These are phyloP conservation scores for Ceratocystis cacaofunesta DNA, from an alignment of 2,329 filamentous ascomycete genomes.

Conservation along the genomic window DNA sequence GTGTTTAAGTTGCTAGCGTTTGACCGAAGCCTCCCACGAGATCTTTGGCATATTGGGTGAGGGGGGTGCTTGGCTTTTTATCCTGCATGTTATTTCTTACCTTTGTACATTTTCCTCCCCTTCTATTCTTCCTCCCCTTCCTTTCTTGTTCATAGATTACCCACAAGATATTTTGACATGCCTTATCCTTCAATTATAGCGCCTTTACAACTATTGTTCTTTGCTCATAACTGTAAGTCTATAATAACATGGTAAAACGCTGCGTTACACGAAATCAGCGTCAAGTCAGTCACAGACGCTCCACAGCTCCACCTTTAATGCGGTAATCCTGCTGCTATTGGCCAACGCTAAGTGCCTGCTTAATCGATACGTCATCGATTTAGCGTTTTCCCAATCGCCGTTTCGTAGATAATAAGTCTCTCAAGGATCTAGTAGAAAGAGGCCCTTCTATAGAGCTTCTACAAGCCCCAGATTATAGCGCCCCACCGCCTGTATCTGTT, in stretches of 20 bases:
- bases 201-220: not conserved
- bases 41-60: not conserved
- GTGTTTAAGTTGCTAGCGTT: not conserved
- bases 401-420: not conserved
- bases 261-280: not conserved
- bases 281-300: not conserved
- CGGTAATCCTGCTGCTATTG: not conserved
- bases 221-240: not conserved
- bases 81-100: not conserved
- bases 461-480: not conserved
- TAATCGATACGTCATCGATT: conserved; percentile 4
- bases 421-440: not conserved
- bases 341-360: not conserved
- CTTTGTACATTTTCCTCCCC: not conserved
- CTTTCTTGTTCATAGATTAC: not conserved
- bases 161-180: not conserved
- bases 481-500: not conserved
- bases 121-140: not conserved
- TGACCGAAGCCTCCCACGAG: not conserved
- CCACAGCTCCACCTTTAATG: not conserved
- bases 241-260: not conserved
- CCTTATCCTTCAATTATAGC: not conserved
- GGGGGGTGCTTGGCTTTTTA: not conserved
- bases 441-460: not conserved
- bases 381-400: not conserved